Evolutionary conservation across 257 asterid genomes (phyloP), one percentile per base, ranked within the genome.

Genomic region (Nicotiana otophora): DNA sequence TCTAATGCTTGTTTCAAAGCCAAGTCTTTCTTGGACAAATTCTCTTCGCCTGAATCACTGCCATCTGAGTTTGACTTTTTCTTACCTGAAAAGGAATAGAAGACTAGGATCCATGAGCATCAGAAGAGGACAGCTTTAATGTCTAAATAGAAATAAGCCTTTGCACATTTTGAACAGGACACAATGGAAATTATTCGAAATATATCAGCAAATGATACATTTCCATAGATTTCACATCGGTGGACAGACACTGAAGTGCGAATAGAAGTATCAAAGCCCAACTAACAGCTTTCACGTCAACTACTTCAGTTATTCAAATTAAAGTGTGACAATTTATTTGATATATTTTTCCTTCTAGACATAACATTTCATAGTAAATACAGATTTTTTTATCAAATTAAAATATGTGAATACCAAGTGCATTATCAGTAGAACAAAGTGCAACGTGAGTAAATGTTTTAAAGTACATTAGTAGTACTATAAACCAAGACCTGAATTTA

Each of bases 21-120:
- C 85, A 94, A 88, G 82, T 96, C 99, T 88, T 96, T 96, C 91
- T 93, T 90, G 87, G 99, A 92, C 92, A 94, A 60, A 86, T 88
- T 88, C 88, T 93, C 98, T 51, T 96, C 98, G 8, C 98, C 98
- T 42, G 97, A 89, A 85, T 96, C 99, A 81, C 91, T 91, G 67
- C 89, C 36, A 58, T 89, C 94, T 39, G 97, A 87, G 85, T 92
- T 96, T 81, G 92, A 82, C 83, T 91, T 96, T 91, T 65, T 93
- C 83, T 83, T 91, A 87, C 94, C 98, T 96, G 57, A 66, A 83
- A 80, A 81, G 33, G 19, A 6, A 82, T 42, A 58, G 53, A 5
- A 58, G 81, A 77, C 39, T 53, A 19, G 31, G 64, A 53, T 28
- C 55, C 54, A 30, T 80, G 58, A 72, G 78, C 81, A 51, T 51